Conservation (phyloP, 2,329 filamentous ascomycete species). For the Lecanoromycetidae sp. region DNA sequence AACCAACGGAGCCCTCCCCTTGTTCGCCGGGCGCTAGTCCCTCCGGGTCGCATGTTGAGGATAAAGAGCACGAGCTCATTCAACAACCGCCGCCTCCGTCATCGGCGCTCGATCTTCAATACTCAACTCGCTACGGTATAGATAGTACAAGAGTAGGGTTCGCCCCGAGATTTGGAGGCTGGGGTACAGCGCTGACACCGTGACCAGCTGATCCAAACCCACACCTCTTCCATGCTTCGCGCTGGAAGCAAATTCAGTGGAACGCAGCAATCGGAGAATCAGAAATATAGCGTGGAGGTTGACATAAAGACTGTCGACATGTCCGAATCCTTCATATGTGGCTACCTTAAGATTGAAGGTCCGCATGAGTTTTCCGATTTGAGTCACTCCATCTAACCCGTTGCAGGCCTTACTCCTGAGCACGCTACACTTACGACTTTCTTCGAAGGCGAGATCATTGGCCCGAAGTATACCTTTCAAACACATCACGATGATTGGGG, state of each 20-base stretch:
- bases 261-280: constrained; percentile 83
- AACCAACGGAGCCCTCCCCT: not conserved
- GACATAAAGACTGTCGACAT: constrained; percentile 96
- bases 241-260: constrained; percentile 80
- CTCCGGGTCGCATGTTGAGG: constrained; percentile 27
- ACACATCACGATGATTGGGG: constrained; percentile 87
- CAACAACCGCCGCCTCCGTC: constrained; percentile 23
- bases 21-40: constrained; percentile 25
- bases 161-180: not conserved
- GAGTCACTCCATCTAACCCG: constrained; percentile 5
- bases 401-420: constrained; percentile 74
- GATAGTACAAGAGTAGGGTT: constrained; percentile 37
- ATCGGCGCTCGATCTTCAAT: constrained; percentile 20
- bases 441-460: constrained; percentile 97
- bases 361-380: constrained; percentile 18
- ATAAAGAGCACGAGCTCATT: constrained; percentile 28
- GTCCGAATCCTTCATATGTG: constrained; percentile 84
- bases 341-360: constrained; percentile 94
- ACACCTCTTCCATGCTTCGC: constrained; percentile 76
- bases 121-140: constrained; percentile 41
- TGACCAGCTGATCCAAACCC: constrained; percentile 48
- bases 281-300: constrained; percentile 90
- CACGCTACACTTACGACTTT: constrained; percentile 97
- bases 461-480: constrained; percentile 83
- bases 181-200: not conserved